phyloP scores from a whole-genome alignment of 352 stramenopile genomes.

The Pythium volutum region DNA sequence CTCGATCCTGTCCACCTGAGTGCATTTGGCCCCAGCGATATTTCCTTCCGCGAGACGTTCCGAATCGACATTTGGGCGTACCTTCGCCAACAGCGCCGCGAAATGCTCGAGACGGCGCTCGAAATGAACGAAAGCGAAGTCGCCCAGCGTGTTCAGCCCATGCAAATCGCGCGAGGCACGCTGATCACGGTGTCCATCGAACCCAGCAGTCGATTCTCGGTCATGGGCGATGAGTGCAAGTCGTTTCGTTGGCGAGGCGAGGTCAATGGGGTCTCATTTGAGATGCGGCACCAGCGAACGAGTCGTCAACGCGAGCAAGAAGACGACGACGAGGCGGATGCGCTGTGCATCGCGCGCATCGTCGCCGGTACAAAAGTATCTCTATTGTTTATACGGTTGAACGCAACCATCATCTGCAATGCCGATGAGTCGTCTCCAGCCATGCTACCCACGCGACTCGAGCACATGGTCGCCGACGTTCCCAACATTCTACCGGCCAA shows the following conservation, averaged over 20 bases:
- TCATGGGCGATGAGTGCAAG: conserved; percentile 52
- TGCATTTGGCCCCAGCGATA: conserved; percentile 47
- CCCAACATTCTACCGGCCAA: conserved; percentile 46
- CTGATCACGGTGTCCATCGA: conserved; percentile 66
- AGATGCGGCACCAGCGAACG: conserved; percentile 36
- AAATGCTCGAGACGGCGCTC: conserved; percentile 59
- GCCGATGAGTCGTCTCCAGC: background rate
- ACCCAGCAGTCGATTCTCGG: conserved; percentile 29
- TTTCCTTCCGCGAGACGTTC: conserved; percentile 43
- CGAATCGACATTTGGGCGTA: conserved; percentile 73
- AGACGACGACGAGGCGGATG: conserved; percentile 28
- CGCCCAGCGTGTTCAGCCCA: conserved; percentile 43
- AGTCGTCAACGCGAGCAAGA: conserved; percentile 7
- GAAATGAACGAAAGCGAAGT: conserved; percentile 51
- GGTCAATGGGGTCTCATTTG: conserved; percentile 60
- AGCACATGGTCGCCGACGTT: conserved; percentile 45
- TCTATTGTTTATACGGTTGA: conserved; percentile 59
- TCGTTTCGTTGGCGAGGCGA: conserved; percentile 64
- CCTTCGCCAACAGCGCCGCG: conserved; percentile 50
- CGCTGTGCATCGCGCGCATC: conserved; percentile 51
- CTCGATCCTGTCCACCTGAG: conserved; percentile 54
- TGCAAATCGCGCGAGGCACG: conserved; percentile 52
- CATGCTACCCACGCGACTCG: conserved; percentile 28
- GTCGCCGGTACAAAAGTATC: conserved; percentile 59
- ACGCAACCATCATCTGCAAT: background rate